Evolutionary conservation across 208 protist genomes (phyloP).

Genomic region (Wallacemonas sp.): DNA sequence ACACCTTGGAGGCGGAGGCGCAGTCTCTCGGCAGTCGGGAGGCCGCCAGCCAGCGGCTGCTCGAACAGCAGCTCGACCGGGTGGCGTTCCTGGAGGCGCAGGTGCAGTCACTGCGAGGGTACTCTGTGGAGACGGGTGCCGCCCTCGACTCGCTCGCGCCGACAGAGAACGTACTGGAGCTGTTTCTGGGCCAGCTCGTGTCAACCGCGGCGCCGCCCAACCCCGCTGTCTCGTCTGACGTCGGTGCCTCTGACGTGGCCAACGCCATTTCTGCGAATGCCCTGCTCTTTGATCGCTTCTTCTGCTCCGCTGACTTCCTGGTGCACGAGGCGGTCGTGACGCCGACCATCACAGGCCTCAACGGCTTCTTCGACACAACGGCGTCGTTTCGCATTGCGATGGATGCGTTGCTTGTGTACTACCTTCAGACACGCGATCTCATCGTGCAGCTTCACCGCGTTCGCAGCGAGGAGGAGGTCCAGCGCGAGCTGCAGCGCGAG

Average conservation of each 20-base stretch:
- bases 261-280: not conserved
- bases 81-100: slow-evolving; percentile 88
- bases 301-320: slow-evolving; percentile 88
- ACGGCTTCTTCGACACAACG: slow-evolving; percentile 90
- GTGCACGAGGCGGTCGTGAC: slow-evolving; percentile 90
- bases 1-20: slow-evolving; percentile 33
- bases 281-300: slow-evolving; percentile 43
- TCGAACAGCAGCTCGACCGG: slow-evolving; percentile 77
- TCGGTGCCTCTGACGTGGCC: not conserved
- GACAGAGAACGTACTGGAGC: slow-evolving; percentile 85
- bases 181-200: slow-evolving; percentile 90
- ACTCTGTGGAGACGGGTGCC: slow-evolving; percentile 54
- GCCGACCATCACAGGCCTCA: slow-evolving; percentile 75
- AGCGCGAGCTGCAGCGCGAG: slow-evolving; percentile 17
- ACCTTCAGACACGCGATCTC: slow-evolving; percentile 80
- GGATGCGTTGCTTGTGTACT: slow-evolving; percentile 87
- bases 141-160: slow-evolving; percentile 43
- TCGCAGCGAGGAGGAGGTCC: slow-evolving; percentile 63
- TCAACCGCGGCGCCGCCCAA: slow-evolving; percentile 51
- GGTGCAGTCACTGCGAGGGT: slow-evolving; percentile 80
- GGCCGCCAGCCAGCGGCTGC: slow-evolving; percentile 49
- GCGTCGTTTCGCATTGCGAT: slow-evolving; percentile 84
- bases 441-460: slow-evolving; percentile 88
- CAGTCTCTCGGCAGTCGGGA: slow-evolving; percentile 51
- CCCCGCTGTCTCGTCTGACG: slow-evolving; percentile 6